phyloP scores from a whole-genome alignment of 345 rosid genomes.

The Aquilaria malaccensis region DNA sequence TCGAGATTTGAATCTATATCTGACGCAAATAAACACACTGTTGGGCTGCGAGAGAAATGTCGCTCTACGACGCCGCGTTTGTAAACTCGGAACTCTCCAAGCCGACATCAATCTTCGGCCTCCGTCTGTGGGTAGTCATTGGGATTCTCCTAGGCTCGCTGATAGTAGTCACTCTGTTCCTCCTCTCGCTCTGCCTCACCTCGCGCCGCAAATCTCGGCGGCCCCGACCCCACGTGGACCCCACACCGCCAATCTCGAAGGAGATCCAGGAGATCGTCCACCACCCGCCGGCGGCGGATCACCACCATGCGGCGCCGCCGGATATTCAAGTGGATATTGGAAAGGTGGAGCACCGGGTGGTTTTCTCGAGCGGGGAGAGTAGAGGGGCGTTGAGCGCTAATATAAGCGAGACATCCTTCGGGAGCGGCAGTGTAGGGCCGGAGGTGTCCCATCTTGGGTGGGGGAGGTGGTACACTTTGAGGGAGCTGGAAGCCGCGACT shows the following conservation, averaged over 20 bases:
- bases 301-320: conserved; percentile 33
- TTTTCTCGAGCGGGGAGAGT: conserved; percentile 85
- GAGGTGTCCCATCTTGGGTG: conserved; percentile 97
- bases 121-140: conserved; percentile 82
- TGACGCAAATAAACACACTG: background rate
- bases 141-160: conserved; percentile 83
- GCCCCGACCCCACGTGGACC: conserved; percentile 11
- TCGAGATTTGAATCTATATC: background rate
- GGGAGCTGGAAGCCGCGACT: conserved; percentile 88
- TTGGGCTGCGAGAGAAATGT: conserved; percentile 20
- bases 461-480: conserved; percentile 93
- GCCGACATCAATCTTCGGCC: conserved; percentile 85
- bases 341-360: conserved; percentile 84
- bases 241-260: conserved; percentile 66
- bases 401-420: conserved; percentile 48
- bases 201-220: conserved; percentile 57
- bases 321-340: conserved; percentile 91
- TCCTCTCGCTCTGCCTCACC: conserved; percentile 81
- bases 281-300: conserved; percentile 27
- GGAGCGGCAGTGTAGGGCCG: conserved; percentile 65
- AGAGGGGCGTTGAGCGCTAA: conserved; percentile 54
- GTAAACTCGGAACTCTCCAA: conserved; percentile 74
- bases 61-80: conserved; percentile 57
- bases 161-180: conserved; percentile 72
- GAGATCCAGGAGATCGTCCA: conserved; percentile 79